Percentiles rank a stretch among this genome's conserved stretches.
These are phyloP conservation scores for Tuber microsphaerosporum DNA, from an alignment of 495 filamentous ascomycete species.

Conservation along the genomic window DNA sequence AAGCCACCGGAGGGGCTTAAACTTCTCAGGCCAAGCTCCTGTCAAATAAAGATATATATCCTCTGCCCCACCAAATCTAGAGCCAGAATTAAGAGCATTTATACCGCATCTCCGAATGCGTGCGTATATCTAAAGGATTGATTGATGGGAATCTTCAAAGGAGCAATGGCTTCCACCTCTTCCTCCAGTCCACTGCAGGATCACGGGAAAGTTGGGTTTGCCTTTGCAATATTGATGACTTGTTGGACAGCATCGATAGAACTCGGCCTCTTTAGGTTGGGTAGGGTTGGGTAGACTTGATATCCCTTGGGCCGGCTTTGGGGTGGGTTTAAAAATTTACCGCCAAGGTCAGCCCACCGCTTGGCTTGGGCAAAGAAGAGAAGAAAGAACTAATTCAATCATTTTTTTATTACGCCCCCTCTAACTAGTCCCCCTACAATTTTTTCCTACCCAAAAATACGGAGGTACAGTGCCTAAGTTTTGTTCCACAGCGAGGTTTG, in stretches of 20 bases:
- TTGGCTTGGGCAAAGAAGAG: too few species aligned
- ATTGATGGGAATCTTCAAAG: conserved; percentile 89
- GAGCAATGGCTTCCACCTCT: conserved; percentile 91
- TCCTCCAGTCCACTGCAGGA: conserved; percentile 91
- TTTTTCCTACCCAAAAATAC: too few species aligned
- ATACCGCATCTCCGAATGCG: conserved; percentile 73
- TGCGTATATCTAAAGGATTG: conserved; percentile 83
- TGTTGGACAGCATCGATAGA: conserved; percentile 79
- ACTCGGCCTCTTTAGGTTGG: conserved; percentile 58
- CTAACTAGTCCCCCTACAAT: too few species aligned
- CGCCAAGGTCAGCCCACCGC: not conserved
- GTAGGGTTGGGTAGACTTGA: not conserved
- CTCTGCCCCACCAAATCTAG: conserved; percentile 82
- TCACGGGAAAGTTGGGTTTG: conserved; percentile 83
- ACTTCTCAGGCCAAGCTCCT: conserved; percentile 74
- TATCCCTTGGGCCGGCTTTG: not conserved
- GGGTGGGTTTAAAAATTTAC: not conserved
- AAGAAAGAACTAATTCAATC: too few species aligned
- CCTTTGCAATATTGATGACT: conserved; percentile 86
- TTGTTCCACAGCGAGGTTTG: not conserved
- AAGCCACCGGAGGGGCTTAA: conserved; percentile 87
- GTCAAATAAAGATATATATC: conserved; percentile 91
- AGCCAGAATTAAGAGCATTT: conserved; percentile 79
- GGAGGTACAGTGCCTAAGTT: not conserved
- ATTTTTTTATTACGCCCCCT: too few species aligned